A percentile compares a stretch with the other conserved stretches of the same genome.
phyloP scores from a whole-genome alignment of 164 flowering plant species.

The Tinospora cordifolia region DNA sequence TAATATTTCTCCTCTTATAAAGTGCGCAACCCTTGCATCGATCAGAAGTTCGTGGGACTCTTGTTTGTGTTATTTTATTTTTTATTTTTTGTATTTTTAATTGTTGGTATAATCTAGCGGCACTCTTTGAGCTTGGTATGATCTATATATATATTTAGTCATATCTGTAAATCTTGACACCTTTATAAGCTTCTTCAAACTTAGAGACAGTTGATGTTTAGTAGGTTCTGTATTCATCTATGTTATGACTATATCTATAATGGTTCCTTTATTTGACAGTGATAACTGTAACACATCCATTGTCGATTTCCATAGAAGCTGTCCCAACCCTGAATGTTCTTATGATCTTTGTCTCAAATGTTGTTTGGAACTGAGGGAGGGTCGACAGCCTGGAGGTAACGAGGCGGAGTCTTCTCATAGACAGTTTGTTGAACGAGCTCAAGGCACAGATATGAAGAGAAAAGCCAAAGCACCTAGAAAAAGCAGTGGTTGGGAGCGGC shows the following conservation, averaged over 20 bases:
- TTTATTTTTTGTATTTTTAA: not conserved
- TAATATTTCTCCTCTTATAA: too few relatives aligned
- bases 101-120: not conserved
- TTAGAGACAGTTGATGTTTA: not conserved
- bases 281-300: slow-evolving; percentile 75
- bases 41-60: too few relatives aligned
- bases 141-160: not conserved
- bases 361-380: slow-evolving; percentile 55
- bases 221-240: not conserved
- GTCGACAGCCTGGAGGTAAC: slow-evolving; percentile 33
- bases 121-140: not conserved
- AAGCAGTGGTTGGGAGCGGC: slow-evolving; percentile 24
- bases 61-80: not conserved
- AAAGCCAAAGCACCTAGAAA: slow-evolving; percentile 3
- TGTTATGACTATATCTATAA: not conserved
- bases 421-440: slow-evolving; percentile 17
- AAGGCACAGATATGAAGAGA: slow-evolving; percentile 16
- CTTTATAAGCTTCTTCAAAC: not conserved
- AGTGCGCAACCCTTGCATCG: too few relatives aligned
- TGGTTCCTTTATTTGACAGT: slow-evolving; percentile 25
- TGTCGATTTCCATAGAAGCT: slow-evolving; percentile 65
- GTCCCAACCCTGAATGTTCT: slow-evolving; percentile 54
- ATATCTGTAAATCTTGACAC: not conserved
- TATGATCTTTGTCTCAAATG: slow-evolving; percentile 77
- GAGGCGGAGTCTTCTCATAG: slow-evolving; percentile 25